A percentile compares a stretch with the other conserved stretches of the same genome.
phyloP scores from a whole-genome alignment of 2,329 filamentous ascomycete genomes.

The Chaetomium strumarium region DNA sequence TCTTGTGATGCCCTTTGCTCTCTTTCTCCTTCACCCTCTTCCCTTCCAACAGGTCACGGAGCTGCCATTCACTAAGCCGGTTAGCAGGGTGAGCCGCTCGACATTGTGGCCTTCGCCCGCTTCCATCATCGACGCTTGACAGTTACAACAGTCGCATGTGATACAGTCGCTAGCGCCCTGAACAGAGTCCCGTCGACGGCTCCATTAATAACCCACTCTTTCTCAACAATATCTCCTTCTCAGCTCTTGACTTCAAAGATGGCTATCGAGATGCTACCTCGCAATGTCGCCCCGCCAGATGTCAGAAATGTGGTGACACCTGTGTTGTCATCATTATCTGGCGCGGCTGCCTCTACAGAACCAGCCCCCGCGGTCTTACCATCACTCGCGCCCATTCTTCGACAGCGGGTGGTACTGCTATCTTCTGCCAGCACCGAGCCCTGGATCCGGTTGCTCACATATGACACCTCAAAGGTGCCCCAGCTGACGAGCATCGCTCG shows the following conservation, averaged over 20 bases:
- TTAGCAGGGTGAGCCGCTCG: no score
- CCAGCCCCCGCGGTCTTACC: constrained; percentile 53
- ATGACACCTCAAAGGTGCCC: constrained; percentile 52
- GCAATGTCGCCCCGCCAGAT: constrained; percentile 39
- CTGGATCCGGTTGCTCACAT: constrained; percentile 70
- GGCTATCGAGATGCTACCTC: constrained; percentile 17
- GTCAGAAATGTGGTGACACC: constrained; percentile 46
- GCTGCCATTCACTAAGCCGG: no score
- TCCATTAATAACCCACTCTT: no score
- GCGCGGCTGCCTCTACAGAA: constrained; percentile 51
- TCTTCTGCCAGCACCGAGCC: constrained; percentile 54
- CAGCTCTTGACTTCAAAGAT: neutral
- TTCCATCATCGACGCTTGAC: neutral
- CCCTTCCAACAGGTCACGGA: no score
- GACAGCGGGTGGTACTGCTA: constrained; percentile 61
- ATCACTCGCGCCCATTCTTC: constrained; percentile 58
- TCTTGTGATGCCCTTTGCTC: no score
- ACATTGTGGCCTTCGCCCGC: neutral
- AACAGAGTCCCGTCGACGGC: no score
- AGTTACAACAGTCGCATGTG: constrained; percentile 3
- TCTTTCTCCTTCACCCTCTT: no score
- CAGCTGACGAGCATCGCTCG: constrained; percentile 57
- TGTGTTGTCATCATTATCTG: constrained; percentile 54
- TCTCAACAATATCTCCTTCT: no score
- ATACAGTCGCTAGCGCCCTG: constrained; percentile 1